Evolutionary conservation across 805 yeast species (phyloP).

Genomic region (Metschnikowia shivogae): DNA sequence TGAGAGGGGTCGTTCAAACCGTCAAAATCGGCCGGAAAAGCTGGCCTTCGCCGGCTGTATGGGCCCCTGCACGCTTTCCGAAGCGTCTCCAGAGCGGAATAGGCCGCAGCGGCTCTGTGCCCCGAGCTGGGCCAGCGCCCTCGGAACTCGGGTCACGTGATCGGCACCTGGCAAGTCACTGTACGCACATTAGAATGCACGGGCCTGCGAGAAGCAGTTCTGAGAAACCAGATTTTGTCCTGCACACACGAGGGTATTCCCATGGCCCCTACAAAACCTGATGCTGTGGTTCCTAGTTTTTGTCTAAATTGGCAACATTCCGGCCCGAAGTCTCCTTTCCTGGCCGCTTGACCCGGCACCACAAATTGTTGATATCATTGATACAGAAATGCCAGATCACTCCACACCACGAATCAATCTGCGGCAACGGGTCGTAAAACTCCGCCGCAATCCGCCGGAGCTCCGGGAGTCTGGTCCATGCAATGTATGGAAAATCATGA

Average conservation of each 20-base stretch:
- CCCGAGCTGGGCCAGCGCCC: no score
- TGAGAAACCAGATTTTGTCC: not conserved
- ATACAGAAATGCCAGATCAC: constrained; percentile 70
- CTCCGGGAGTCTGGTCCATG: constrained; percentile 77
- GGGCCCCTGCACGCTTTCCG: no score
- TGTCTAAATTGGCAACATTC: constrained; percentile 20
- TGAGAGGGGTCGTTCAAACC: no score
- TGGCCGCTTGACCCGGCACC: constrained; percentile 75
- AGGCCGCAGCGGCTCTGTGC: no score
- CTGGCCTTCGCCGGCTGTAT: no score
- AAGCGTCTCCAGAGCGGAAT: no score
- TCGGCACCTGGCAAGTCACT: no score
- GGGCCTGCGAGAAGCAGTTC: no score
- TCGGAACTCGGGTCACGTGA: no score
- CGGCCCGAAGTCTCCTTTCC: constrained; percentile 35
- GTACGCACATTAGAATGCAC: no score
- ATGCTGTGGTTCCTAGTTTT: constrained; percentile 8
- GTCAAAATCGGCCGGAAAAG: no score
- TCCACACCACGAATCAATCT: constrained; percentile 72
- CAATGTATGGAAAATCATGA: constrained; percentile 91
- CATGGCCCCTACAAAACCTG: no score
- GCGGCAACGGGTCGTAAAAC: constrained; percentile 77
- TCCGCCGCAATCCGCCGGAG: constrained; percentile 68
- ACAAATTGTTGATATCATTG: constrained; percentile 63
- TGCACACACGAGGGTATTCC: not conserved